Evolutionary conservation across 163 green algal genomes (phyloP).

Genomic region (Dunaliella salina): DNA sequence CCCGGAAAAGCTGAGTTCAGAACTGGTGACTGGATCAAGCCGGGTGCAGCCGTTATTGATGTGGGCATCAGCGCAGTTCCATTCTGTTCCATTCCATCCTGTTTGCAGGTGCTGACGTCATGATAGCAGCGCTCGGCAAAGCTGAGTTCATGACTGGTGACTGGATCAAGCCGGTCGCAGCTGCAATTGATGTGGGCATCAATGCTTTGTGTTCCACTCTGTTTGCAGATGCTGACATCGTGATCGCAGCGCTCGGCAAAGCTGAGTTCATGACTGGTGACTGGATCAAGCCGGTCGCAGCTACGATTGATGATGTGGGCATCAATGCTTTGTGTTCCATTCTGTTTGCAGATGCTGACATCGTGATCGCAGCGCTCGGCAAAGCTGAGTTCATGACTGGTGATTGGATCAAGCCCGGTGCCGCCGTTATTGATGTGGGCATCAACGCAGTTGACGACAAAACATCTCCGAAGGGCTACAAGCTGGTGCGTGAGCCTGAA

Average conservation of each 20-base stretch:
- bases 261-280: constrained; percentile 73
- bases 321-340: constrained; percentile 67
- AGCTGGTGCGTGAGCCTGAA: constrained; percentile 49
- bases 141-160: constrained; percentile 73
- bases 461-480: constrained; percentile 57
- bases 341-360: constrained; percentile 74
- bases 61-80: constrained; percentile 94
- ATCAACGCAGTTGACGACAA: constrained; percentile 88
- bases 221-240: constrained; percentile 77
- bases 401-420: constrained; percentile 91
- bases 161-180: constrained; percentile 89
- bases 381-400: constrained; percentile 74
- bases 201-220: constrained; percentile 66
- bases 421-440: constrained; percentile 93
- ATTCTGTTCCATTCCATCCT: no score
- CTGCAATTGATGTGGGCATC: constrained; percentile 96
- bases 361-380: constrained; percentile 90
- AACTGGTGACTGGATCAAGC: constrained; percentile 81
- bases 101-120: constrained; percentile 77
- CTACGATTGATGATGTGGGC: constrained; percentile 95
- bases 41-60: constrained; percentile 89
- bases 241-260: constrained; percentile 80
- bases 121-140: constrained; percentile 80
- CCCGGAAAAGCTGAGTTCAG: constrained; percentile 84
- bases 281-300: constrained; percentile 89